Percentiles rank a stretch among this genome's conserved stretches.
Evolutionary conservation across 495 filamentous ascomycete genomes (phyloP).

Genomic region (Tuber calosporum): DNA sequence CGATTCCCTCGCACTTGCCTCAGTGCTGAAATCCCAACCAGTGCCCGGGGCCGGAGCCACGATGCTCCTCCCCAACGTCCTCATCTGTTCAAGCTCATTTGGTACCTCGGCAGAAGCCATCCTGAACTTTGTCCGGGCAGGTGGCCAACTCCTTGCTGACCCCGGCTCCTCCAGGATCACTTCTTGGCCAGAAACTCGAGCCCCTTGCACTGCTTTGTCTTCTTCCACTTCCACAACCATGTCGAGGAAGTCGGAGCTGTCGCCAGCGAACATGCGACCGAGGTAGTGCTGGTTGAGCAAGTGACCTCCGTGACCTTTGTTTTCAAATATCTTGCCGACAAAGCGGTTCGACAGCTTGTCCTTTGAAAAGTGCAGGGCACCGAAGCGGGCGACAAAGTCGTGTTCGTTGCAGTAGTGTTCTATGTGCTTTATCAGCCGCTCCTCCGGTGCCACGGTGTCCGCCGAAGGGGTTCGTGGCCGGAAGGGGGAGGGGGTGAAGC

Average conservation of each 20-base stretch:
- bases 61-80: neutral
- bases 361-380: slow-evolving; percentile 61
- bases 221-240: slow-evolving; percentile 44
- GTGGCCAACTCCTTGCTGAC: neutral
- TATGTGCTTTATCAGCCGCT: slow-evolving; percentile 57
- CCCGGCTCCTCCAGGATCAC: neutral
- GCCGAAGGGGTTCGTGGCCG: slow-evolving; percentile 20
- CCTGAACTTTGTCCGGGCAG: neutral
- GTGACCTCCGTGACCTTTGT: slow-evolving; percentile 58
- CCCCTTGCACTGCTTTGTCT: neutral
- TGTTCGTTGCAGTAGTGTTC: slow-evolving; percentile 76
- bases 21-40: neutral
- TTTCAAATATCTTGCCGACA: slow-evolving; percentile 68
- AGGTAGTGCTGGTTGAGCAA: slow-evolving; percentile 76
- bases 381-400: slow-evolving; percentile 71
- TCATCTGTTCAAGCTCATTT: neutral
- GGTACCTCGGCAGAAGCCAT: neutral
- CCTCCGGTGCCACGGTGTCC: slow-evolving; percentile 35
- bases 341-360: slow-evolving; percentile 53
- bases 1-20: neutral
- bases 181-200: neutral
- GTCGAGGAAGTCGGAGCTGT: slow-evolving; percentile 55
- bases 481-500: slow-evolving; percentile 37
- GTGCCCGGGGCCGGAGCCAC: neutral
- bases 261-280: slow-evolving; percentile 64